Evolutionary conservation across 2,329 filamentous ascomycete species (phyloP).

Genomic region (Macrophomina pseudophaseolina): DNA sequence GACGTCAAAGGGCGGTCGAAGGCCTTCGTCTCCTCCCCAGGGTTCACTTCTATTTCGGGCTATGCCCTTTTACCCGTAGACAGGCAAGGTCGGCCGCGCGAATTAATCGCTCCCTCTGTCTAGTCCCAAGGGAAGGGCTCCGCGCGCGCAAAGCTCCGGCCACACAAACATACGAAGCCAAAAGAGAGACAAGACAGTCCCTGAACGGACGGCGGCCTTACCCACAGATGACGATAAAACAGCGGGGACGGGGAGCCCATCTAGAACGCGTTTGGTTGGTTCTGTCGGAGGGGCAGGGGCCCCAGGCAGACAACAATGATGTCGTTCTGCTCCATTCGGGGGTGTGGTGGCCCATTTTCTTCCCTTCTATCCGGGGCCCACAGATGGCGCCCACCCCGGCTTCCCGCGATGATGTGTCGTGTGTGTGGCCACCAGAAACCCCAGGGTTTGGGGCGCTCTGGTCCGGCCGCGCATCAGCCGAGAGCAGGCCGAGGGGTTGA

Average conservation of each 20-base stretch:
- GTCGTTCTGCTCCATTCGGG: neutral
- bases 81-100: neutral
- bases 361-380: constrained; percentile 1
- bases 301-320: neutral
- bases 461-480: neutral
- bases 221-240: neutral
- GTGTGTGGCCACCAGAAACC: neutral
- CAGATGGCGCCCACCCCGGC: neutral
- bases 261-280: neutral
- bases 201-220: neutral
- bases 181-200: too few species aligned
- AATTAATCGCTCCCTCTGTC: neutral
- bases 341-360: neutral
- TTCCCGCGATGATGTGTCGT: neutral
- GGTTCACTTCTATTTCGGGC: neutral
- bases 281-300: neutral
- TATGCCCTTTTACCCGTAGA: neutral
- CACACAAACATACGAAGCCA: neutral
- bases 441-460: neutral
- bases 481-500: neutral
- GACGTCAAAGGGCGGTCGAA: neutral
- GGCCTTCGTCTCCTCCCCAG: too few species aligned
- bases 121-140: neutral
- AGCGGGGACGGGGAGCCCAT: neutral
- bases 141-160: neutral